Percentiles rank a stretch among this genome's conserved stretches.
Evolutionary conservation across 1,284 basidiomycete genomes (phyloP).

Genomic region (Leucoagaricus sp.): DNA sequence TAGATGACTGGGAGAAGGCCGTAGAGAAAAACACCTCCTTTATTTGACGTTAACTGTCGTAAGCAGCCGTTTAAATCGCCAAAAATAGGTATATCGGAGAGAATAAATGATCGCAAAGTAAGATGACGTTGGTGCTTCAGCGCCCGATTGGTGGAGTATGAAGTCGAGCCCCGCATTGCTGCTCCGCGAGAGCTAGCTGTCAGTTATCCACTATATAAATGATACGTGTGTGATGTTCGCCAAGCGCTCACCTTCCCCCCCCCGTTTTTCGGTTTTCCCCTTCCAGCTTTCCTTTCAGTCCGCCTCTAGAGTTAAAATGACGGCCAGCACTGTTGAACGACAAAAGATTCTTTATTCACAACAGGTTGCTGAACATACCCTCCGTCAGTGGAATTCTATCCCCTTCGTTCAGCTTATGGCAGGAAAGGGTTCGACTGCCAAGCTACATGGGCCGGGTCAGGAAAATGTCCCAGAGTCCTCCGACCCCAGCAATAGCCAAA

Average conservation of each 20-base stretch:
- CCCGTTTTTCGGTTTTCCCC: neutral
- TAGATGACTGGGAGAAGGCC: neutral
- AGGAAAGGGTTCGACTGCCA: neutral
- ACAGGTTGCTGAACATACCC: slow-evolving; percentile 60
- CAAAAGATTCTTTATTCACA: slow-evolving; percentile 54
- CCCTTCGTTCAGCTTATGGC: neutral
- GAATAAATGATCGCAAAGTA: neutral
- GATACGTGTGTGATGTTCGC: neutral
- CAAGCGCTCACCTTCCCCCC: neutral
- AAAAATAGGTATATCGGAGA: slow-evolving; percentile 3
- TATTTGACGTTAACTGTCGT: neutral
- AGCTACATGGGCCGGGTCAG: neutral
- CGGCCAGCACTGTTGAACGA: slow-evolving; percentile 39
- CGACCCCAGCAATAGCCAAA: neutral
- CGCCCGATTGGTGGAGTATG: slow-evolving; percentile 27
- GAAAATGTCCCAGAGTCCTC: neutral
- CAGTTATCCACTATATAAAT: slow-evolving; percentile 11
- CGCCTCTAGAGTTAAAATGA: slow-evolving; percentile 21
- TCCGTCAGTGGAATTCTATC: slow-evolving; percentile 54
- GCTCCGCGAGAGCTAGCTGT: neutral
- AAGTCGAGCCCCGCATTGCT: slow-evolving; percentile 10
- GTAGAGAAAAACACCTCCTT: neutral
- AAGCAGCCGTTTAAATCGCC: neutral
- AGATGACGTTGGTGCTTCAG: slow-evolving; percentile 15
- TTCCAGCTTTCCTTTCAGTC: no score